Conservation (phyloP, 345 rosid genomes). For the Bruguiera sexangula region DNA sequence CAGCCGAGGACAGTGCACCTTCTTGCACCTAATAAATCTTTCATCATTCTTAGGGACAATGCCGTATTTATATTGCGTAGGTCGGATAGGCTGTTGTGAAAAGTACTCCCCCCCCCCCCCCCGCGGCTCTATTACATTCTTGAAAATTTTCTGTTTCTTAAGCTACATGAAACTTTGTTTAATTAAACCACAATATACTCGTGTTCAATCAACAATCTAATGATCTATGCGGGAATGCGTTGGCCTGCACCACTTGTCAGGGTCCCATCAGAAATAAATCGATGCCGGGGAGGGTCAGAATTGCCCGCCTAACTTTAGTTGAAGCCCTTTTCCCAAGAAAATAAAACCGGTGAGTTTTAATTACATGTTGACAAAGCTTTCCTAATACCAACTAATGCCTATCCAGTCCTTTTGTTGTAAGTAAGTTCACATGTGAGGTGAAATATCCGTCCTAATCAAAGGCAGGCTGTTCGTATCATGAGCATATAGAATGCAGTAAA, state of each 20-base stretch:
- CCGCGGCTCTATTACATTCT: not conserved
- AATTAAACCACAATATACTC: too few species aligned
- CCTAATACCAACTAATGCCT: not conserved
- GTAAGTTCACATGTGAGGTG: not conserved
- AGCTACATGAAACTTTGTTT: too few species aligned
- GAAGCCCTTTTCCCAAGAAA: not conserved
- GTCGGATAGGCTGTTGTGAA: not conserved
- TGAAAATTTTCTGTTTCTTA: not conserved
- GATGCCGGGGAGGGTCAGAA: too few species aligned
- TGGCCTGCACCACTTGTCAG: too few species aligned
- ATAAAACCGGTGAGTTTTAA: not conserved
- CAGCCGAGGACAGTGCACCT: slow-evolving; percentile 28
- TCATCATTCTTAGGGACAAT: slow-evolving; percentile 19
- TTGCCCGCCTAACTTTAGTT: not conserved
- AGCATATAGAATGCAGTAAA: too few species aligned
- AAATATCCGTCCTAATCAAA: not conserved
- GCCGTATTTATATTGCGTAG: slow-evolving; percentile 1
- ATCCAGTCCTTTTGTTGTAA: not conserved
- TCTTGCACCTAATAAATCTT: slow-evolving; percentile 12
- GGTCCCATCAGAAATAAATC: too few species aligned
- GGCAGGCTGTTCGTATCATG: too few species aligned
- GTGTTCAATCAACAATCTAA: too few species aligned
- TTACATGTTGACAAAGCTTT: not conserved
- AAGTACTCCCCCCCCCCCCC: not conserved
- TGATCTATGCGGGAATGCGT: too few species aligned